Base-by-base conservation (phyloP, 164 flowering plant genomes). In the Saururus chinensis region DNA sequence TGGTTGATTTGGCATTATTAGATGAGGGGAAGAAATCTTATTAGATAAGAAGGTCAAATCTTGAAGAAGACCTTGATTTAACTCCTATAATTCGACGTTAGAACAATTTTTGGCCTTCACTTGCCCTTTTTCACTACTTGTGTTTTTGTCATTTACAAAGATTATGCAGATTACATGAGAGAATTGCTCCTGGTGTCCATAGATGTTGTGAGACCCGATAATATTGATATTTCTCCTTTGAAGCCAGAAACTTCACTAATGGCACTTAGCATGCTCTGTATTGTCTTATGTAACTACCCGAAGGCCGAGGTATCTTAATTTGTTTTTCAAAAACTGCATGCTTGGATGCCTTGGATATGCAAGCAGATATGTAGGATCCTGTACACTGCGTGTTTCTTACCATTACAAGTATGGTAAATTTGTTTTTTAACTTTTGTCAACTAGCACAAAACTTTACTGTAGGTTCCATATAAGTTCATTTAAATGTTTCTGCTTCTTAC, bases 241-340 rank as follows among this genome's bases (percentile, higher is more conserved):
- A 73, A 66, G 60, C 79, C 83, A 51, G 84, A 87, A 68, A 71
- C 71, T 69, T 76, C 95, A 26, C 53, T 90, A 61, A 62, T 72
- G 54, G 83, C 96, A 70, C 88, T 95, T 74, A 82, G 96, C 80
- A 78, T 85, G 76, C 89, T 95, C 64, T 81, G 81, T 67, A 76
- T 84, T 60, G 79, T 81, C 53, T 85, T 88, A 68, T 80, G 74
- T 60, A 70, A 75, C 68, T 76, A 74, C 53, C 87, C 93, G 7
- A 63, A 65, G 45, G 72, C 77, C 40, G 54, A 64, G 64, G 25
- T 85, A 62, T 75, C 88, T 40, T 37, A 25, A 40, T 17, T 40
- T 59, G 72, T 84, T 41, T 84, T 81, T 73, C 79, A 66, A 69
- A 78, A 76, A 66, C 76, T 87, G 80, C 61, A 37, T 61, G 64